These are phyloP conservation scores for Beverwykella pulmonaria DNA, from an alignment of 495 filamentous ascomycete genomes.

Conservation along the genomic window DNA sequence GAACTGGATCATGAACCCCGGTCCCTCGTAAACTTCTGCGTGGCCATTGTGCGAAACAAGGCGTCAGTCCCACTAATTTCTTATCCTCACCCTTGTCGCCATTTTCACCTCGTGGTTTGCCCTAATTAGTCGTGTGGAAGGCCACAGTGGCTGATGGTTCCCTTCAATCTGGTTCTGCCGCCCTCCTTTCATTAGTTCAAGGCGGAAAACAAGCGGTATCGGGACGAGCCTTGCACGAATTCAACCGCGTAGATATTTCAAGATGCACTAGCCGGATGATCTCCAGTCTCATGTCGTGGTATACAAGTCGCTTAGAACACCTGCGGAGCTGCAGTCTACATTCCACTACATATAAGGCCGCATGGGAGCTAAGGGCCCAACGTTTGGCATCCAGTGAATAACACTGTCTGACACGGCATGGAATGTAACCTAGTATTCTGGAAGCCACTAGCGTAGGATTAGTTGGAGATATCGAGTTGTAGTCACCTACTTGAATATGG, in stretches of 20 bases:
- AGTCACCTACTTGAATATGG: too few relatives aligned
- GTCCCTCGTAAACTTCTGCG: background rate
- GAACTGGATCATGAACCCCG: background rate
- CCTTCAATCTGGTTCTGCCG: background rate
- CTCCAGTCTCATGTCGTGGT: background rate
- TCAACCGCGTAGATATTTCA: background rate
- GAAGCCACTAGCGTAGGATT: background rate
- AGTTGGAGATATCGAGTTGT: background rate
- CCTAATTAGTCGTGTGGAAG: background rate
- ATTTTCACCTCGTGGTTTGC: background rate
- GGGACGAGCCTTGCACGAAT: conserved; percentile 17
- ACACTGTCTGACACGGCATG: background rate
- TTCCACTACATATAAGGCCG: background rate
- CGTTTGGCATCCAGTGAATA: background rate
- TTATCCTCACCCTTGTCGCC: background rate
- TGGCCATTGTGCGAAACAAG: conserved; percentile 4
- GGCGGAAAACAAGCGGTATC: conserved; percentile 8
- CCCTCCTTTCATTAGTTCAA: conserved; percentile 2
- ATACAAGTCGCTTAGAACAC: too few relatives aligned
- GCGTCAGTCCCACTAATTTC: conserved; percentile 5
- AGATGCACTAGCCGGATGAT: background rate
- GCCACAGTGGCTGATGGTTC: background rate
- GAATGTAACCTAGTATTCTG: background rate
- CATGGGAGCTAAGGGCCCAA: background rate
- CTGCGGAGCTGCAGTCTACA: background rate